A percentile compares a stretch with the other conserved stretches of the same genome.
Evolutionary conservation across 73 alveolate genomes (phyloP).

Genomic region (Durusdinium trenchii): DNA sequence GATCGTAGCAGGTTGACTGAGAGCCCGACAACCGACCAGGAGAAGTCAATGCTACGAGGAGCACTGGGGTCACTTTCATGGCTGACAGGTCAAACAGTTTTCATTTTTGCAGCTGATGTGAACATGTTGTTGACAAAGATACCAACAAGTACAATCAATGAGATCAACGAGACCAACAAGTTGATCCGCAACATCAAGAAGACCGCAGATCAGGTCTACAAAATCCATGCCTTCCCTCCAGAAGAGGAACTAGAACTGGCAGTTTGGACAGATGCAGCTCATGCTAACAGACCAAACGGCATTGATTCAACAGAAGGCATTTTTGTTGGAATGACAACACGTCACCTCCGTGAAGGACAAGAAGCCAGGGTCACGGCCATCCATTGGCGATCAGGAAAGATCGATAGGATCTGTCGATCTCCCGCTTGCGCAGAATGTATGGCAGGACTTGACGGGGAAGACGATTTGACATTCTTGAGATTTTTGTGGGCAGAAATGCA

Average conservation of each 20-base stretch:
- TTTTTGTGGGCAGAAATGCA: background rate
- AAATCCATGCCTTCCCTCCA: background rate
- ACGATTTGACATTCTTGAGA: background rate
- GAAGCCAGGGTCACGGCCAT: background rate
- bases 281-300: conserved; percentile 19
- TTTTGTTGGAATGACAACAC: background rate
- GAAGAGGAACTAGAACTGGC: background rate
- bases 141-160: background rate
- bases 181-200: background rate
- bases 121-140: background rate
- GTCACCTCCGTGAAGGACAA: background rate
- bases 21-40: background rate
- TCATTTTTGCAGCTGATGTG: background rate
- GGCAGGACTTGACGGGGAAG: background rate
- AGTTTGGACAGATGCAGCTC: background rate
- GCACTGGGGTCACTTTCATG: background rate
- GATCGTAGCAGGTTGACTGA: background rate
- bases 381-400: conserved; percentile 18
- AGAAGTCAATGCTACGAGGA: background rate
- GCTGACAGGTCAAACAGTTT: conserved; percentile 7
- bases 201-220: background rate
- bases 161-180: background rate
- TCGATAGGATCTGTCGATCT: background rate
- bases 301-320: conserved; percentile 1
- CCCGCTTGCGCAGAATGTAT: conserved; percentile 33